Evolutionary conservation across 2,329 filamentous ascomycete genomes (phyloP).

Genomic region (Penicillium thymicola): DNA sequence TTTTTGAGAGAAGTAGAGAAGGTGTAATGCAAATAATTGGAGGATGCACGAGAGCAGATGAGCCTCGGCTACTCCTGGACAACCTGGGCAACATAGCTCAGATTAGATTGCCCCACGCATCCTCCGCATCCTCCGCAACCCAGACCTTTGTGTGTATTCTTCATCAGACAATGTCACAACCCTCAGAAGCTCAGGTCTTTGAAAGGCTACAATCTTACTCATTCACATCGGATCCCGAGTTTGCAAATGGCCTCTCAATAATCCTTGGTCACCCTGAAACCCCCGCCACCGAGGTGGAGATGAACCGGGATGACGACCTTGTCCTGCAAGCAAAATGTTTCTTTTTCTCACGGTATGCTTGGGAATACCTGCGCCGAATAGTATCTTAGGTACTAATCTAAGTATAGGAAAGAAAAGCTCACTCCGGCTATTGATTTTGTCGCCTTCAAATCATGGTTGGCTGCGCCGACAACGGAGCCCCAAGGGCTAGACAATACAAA

Average conservation of each 20-base stretch:
- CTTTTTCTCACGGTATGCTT: constrained; percentile 44
- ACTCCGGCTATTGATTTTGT: constrained; percentile 58
- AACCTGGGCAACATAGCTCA: not conserved
- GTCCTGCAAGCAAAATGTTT: constrained; percentile 49
- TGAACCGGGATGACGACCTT: constrained; percentile 40
- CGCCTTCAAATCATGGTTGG: constrained; percentile 64
- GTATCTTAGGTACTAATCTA: not conserved
- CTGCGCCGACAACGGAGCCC: constrained; percentile 12
- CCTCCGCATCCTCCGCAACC: not conserved
- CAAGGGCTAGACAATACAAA: not conserved
- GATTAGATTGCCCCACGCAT: constrained; percentile 10
- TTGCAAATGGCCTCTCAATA: constrained; percentile 46
- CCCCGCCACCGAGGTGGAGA: constrained; percentile 39
- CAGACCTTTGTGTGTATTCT: not conserved
- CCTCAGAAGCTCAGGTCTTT: constrained; percentile 23
- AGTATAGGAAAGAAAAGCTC: constrained; percentile 38
- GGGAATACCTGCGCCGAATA: not conserved
- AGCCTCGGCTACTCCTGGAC: constrained; percentile 10
- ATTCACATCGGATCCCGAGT: constrained; percentile 44
- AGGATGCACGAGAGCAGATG: not conserved
- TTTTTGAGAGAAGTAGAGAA: not conserved
- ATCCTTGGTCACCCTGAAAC: constrained; percentile 44
- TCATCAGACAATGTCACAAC: constrained; percentile 6
- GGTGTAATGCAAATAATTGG: not conserved
- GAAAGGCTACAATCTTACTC: constrained; percentile 38